Percentiles rank a stretch among this genome's conserved stretches.
phyloP scores from a whole-genome alignment of 805 yeast genomes.

The Ogataea trehaloabstinens region DNA sequence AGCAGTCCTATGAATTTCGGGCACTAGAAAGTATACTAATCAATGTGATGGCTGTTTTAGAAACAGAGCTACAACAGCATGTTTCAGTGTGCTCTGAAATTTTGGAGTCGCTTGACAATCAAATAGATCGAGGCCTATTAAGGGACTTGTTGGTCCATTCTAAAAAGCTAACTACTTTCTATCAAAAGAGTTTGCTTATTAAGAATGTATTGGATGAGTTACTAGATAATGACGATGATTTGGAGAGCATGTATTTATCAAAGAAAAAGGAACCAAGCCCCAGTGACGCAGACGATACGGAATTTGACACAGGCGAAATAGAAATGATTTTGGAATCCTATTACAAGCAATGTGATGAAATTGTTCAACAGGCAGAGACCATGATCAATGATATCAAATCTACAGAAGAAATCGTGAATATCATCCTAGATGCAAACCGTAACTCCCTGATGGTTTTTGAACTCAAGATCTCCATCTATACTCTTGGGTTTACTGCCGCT shows the following conservation, averaged over 20 bases:
- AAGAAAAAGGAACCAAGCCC: constrained; percentile 2
- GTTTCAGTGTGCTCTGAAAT: constrained; percentile 58
- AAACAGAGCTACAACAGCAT: constrained; percentile 67
- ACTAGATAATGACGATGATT: constrained; percentile 82
- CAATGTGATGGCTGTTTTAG: constrained; percentile 76
- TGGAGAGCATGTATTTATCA: constrained; percentile 74
- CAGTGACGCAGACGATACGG: constrained; percentile 1
- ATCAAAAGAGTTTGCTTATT: constrained; percentile 73
- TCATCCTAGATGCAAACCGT: constrained; percentile 87
- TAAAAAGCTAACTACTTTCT: constrained; percentile 66
- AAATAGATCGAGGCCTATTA: constrained; percentile 72
- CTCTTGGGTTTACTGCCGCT: constrained; percentile 82
- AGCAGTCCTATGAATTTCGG: constrained; percentile 70
- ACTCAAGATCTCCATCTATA: constrained; percentile 76
- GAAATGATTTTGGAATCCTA: constrained; percentile 88
- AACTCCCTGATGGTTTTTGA: constrained; percentile 87
- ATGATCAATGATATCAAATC: constrained; percentile 79
- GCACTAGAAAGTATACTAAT: constrained; percentile 82
- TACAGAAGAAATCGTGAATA: constrained; percentile 90
- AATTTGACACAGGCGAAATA: constrained; percentile 54
- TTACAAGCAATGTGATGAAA: constrained; percentile 88
- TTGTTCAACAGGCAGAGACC: constrained; percentile 87
- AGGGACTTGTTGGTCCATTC: constrained; percentile 72
- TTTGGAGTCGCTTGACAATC: constrained; percentile 69
- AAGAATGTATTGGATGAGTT: constrained; percentile 81